Conservation (phyloP, 1,139 yeast genomes). For the Blastobotrys arbuscula region DNA sequence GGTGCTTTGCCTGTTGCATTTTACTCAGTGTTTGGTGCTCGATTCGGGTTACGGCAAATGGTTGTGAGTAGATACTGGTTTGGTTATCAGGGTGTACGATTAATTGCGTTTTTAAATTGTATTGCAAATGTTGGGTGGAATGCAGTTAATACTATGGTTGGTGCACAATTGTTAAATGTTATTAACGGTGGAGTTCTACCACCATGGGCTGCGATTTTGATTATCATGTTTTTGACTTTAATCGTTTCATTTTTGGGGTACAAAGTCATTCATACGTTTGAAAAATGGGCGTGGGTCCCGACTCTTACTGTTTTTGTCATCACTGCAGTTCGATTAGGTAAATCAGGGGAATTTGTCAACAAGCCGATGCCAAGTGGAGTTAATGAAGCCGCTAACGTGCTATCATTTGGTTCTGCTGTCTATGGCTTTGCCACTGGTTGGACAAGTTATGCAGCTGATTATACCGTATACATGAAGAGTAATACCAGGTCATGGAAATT, state of each 20-base stretch:
- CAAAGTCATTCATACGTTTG: conserved; percentile 72
- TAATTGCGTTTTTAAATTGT: conserved; percentile 71
- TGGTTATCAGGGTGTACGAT: conserved; percentile 70
- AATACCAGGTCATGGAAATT: conserved; percentile 53
- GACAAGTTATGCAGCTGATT: conserved; percentile 91
- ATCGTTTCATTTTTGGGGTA: conserved; percentile 83
- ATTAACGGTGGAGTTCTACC: conserved; percentile 66
- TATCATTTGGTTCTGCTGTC: conserved; percentile 79
- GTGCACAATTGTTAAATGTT: conserved; percentile 78
- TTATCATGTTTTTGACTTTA: conserved; percentile 63
- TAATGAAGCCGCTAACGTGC: conserved; percentile 64
- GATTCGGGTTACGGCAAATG: conserved; percentile 86
- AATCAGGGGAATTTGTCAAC: conserved; percentile 52
- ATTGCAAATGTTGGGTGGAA: conserved; percentile 96
- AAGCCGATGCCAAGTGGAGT: conserved; percentile 41
- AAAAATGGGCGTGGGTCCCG: conserved; percentile 87
- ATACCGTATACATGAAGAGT: conserved; percentile 77
- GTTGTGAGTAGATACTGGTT: conserved; percentile 69
- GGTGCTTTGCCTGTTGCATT: conserved; percentile 79
- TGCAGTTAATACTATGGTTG: conserved; percentile 84
- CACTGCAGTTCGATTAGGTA: conserved; percentile 70
- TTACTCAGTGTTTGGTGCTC: conserved; percentile 78
- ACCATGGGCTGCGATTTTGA: conserved; percentile 85
- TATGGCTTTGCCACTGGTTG: conserved; percentile 94
- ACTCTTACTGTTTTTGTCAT: conserved; percentile 66